Evolutionary conservation across 2,329 filamentous ascomycete genomes (phyloP).

Genomic region (Escovopsis sp.): DNA sequence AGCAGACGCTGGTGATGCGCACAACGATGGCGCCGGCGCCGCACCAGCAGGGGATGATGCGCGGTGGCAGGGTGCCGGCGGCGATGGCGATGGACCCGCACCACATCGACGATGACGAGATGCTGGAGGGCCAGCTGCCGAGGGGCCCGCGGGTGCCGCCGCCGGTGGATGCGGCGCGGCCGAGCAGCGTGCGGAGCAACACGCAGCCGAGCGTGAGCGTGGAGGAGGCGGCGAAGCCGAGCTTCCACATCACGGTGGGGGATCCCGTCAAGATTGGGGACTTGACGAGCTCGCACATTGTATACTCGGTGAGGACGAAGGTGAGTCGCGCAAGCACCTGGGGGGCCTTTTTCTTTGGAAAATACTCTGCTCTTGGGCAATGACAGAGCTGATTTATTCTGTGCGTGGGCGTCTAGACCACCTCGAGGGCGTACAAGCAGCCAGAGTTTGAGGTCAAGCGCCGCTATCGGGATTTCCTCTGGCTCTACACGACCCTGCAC

Average conservation of each 20-base stretch:
- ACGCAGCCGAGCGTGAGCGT: conserved; percentile 70
- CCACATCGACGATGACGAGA: conserved; percentile 57
- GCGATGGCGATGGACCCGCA: conserved; percentile 40
- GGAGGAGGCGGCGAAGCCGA: conserved; percentile 86
- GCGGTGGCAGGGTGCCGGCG: conserved; percentile 2
- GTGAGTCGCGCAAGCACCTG: conserved; percentile 28
- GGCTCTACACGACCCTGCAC: conserved; percentile 91
- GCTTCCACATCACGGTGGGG: conserved; percentile 79
- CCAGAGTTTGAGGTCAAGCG: conserved; percentile 87
- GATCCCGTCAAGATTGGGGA: conserved; percentile 98
- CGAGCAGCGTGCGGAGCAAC: conserved; percentile 34
- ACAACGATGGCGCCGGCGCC: conserved; percentile 36
- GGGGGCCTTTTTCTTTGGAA: not conserved
- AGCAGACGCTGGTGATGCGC: conserved; percentile 42
- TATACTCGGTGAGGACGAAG: conserved; percentile 90
- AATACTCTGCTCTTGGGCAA: not conserved
- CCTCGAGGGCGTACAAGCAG: conserved; percentile 88
- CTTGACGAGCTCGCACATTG: conserved; percentile 90
- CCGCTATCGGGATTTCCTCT: conserved; percentile 91
- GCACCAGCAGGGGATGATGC: conserved; percentile 19
- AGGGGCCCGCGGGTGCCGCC: conserved; percentile 48
- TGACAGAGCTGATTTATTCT: not conserved
- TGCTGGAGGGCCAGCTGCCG: conserved; percentile 24
- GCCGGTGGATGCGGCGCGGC: conserved; percentile 43
- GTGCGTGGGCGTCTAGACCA: conserved; percentile 43